Conservation (phyloP, 352 stramenopile genomes). For the Phytophthora syringae region DNA sequence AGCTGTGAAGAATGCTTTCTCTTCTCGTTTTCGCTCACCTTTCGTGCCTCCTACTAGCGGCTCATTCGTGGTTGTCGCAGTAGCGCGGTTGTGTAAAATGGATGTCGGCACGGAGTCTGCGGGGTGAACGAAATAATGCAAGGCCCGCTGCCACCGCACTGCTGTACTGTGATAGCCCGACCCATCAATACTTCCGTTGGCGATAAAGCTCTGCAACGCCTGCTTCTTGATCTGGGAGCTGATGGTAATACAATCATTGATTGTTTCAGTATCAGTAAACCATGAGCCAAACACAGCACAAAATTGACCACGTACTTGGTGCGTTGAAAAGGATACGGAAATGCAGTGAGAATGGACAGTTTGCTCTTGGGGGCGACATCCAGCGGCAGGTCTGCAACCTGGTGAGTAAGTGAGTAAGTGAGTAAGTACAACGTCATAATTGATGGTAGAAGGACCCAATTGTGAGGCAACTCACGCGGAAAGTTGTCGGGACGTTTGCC, state of each 20-base stretch:
- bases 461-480: slow-evolving; percentile 25
- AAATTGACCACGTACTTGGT: slow-evolving; percentile 45
- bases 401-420: too few relatives aligned
- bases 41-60: slow-evolving; percentile 27
- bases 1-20: slow-evolving; percentile 65
- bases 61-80: slow-evolving; percentile 32
- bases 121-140: slow-evolving; percentile 77
- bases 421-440: not conserved
- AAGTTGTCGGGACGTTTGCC: slow-evolving; percentile 29
- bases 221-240: slow-evolving; percentile 46
- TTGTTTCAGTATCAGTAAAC: not conserved
- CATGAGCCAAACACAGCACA: not conserved
- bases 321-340: slow-evolving; percentile 69
- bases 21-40: slow-evolving; percentile 49
- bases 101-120: slow-evolving; percentile 56
- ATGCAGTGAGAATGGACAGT: slow-evolving; percentile 61
- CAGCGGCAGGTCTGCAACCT: slow-evolving; percentile 57
- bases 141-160: slow-evolving; percentile 66
- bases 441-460: not conserved
- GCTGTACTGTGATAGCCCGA: slow-evolving; percentile 24
- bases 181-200: not conserved
- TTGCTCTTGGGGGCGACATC: slow-evolving; percentile 71
- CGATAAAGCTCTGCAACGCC: slow-evolving; percentile 42
- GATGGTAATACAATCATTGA: not conserved
- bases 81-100: slow-evolving; percentile 52